These are phyloP conservation scores for Erythrophleum fordii DNA, from an alignment of 306 rosid species.

Conservation along the genomic window DNA sequence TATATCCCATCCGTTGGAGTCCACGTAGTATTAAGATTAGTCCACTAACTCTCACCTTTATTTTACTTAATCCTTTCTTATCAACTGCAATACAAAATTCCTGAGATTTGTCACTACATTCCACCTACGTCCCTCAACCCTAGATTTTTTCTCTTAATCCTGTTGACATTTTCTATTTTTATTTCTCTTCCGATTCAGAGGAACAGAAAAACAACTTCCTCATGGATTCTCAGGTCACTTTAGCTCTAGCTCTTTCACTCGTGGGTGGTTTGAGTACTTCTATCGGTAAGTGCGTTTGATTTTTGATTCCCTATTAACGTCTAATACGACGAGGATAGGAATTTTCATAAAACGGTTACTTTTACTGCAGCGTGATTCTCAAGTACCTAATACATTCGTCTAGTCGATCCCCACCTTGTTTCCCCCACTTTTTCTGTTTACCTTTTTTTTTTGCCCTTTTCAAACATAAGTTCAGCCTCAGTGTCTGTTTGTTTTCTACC, in stretches of 20 bases:
- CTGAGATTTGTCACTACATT: background rate
- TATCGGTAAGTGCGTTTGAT: slow-evolving; percentile 55
- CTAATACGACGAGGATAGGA: background rate
- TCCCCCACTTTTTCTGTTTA: background rate
- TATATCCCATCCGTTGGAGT: background rate
- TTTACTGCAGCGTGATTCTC: background rate
- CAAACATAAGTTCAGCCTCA: background rate
- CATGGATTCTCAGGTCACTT: slow-evolving; percentile 84
- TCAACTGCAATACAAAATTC: background rate
- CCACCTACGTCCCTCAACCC: background rate
- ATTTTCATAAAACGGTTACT: slow-evolving; percentile 11
- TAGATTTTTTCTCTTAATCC: background rate
- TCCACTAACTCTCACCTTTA: background rate
- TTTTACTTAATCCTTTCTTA: too few species aligned
- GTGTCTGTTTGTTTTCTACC: background rate
- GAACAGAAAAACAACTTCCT: background rate
- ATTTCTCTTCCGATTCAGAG: background rate
- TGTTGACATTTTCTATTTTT: slow-evolving; percentile 18
- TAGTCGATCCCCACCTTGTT: background rate
- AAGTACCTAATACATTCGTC: background rate
- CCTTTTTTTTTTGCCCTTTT: too few species aligned
- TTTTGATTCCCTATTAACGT: background rate
- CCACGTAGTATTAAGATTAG: background rate
- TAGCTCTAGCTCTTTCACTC: slow-evolving; percentile 95
- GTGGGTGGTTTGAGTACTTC: slow-evolving; percentile 94